Conservation (phyloP, 2,329 filamentous ascomycete species). For the Calonectria multiphialidica region DNA sequence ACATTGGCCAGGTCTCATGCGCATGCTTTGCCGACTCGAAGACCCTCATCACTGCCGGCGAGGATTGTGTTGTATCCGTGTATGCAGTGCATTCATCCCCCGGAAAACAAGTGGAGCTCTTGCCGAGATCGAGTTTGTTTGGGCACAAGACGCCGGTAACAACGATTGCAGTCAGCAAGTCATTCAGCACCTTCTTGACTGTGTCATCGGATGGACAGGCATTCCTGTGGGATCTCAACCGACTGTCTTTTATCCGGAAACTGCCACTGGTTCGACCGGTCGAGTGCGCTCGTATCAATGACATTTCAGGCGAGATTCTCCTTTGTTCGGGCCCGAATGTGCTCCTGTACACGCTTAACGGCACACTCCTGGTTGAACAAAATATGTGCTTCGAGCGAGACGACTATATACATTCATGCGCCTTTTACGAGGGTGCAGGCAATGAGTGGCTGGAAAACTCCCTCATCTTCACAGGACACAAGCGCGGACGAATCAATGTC, state of each 20-base stretch:
- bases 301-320: slow-evolving; percentile 90
- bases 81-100: slow-evolving; percentile 77
- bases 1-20: slow-evolving; percentile 89
- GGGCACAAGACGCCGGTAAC: slow-evolving; percentile 90
- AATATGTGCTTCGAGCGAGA: slow-evolving; percentile 78
- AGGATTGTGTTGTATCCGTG: slow-evolving; percentile 91
- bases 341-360: slow-evolving; percentile 88
- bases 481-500: slow-evolving; percentile 84
- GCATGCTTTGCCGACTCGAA: slow-evolving; percentile 89
- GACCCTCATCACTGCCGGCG: slow-evolving; percentile 90
- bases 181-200: slow-evolving; percentile 89
- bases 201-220: slow-evolving; percentile 85
- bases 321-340: slow-evolving; percentile 83
- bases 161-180: slow-evolving; percentile 85
- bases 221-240: slow-evolving; percentile 94
- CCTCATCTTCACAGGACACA: slow-evolving; percentile 90
- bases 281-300: slow-evolving; percentile 88
- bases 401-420: slow-evolving; percentile 84
- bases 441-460: slow-evolving; percentile 93
- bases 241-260: slow-evolving; percentile 85
- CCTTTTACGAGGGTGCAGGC: slow-evolving; percentile 91
- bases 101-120: slow-evolving; percentile 80
- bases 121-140: slow-evolving; percentile 84
- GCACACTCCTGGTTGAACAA: slow-evolving; percentile 84
- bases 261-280: slow-evolving; percentile 69